Percentiles rank a stretch among this genome's conserved stretches.
These are phyloP conservation scores for Taxawa tesnikishii DNA, from an alignment of 2,329 filamentous ascomycete genomes.

Conservation along the genomic window DNA sequence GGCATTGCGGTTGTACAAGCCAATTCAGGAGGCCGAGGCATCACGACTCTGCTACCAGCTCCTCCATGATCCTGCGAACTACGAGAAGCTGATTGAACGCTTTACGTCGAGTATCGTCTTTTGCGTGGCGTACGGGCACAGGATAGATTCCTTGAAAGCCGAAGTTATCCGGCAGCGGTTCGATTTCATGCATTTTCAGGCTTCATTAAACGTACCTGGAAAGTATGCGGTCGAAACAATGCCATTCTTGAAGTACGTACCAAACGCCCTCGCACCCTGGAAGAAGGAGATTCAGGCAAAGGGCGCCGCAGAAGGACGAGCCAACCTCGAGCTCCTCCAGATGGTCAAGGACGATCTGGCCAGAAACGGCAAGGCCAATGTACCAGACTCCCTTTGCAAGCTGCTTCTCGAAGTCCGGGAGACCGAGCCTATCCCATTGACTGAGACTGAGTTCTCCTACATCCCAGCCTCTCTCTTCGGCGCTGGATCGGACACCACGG, in stretches of 20 bases:
- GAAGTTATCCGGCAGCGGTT: constrained; percentile 35
- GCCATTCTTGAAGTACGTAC: constrained; percentile 31
- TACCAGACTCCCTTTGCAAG: constrained; percentile 32
- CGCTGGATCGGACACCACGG: constrained; percentile 18
- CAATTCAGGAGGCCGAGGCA: constrained; percentile 37
- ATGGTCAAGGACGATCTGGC: constrained; percentile 28
- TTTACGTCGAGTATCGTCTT: constrained; percentile 39
- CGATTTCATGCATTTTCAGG: constrained; percentile 36
- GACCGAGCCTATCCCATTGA: constrained; percentile 26
- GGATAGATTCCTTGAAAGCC: constrained; percentile 35
- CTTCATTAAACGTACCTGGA: constrained; percentile 34
- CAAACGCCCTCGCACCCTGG: constrained; percentile 34
- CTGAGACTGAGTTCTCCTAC: constrained; percentile 30
- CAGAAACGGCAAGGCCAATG: constrained; percentile 19
- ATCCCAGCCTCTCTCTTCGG: constrained; percentile 33
- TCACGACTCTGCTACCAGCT: constrained; percentile 31
- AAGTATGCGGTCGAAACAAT: constrained; percentile 35
- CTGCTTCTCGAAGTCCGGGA: constrained; percentile 29
- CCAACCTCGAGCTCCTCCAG: constrained; percentile 29
- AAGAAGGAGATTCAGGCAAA: constrained; percentile 30
- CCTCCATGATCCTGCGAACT: constrained; percentile 25
- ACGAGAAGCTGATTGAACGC: constrained; percentile 34
- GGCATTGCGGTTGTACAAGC: constrained; percentile 32
- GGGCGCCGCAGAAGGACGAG: constrained; percentile 24
- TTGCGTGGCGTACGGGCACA: constrained; percentile 38